Percentiles rank a stretch among this genome's conserved stretches.
Evolutionary conservation across 177 flowering plant genomes (phyloP).

Genomic region (Vitis hybrid): DNA sequence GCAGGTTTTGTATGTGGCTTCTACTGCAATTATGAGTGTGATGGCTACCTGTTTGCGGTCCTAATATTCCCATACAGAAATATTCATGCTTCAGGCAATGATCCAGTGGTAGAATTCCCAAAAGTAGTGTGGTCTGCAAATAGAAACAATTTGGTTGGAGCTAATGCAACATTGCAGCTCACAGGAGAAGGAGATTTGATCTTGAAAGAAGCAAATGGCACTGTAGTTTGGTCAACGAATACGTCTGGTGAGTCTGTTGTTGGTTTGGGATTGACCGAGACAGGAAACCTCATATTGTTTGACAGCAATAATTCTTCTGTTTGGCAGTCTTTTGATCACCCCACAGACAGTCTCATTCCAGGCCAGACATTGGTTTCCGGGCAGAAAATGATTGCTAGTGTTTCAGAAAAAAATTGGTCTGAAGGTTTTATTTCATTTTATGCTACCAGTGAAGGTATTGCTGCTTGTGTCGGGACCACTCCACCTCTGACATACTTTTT

Average conservation of each 20-base stretch:
- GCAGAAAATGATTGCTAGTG: not conserved
- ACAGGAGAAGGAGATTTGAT: constrained; percentile 9
- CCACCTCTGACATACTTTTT: not conserved
- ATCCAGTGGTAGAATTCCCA: no score
- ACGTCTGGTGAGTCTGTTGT: constrained; percentile 6
- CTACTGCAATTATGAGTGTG: no score
- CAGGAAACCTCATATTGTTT: constrained; percentile 1
- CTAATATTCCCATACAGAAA: no score
- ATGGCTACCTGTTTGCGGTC: no score
- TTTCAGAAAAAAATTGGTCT: not conserved
- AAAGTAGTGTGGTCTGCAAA: constrained; percentile 18
- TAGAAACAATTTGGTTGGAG: constrained; percentile 5
- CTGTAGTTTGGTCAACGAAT: constrained; percentile 10
- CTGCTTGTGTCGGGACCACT: not conserved
- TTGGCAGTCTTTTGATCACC: constrained; percentile 13
- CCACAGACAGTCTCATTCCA: constrained; percentile 5
- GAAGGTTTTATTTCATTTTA: not conserved
- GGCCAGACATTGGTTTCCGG: not conserved
- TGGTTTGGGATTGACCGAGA: not conserved
- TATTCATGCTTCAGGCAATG: fast-evolving
- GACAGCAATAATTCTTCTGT: no score
- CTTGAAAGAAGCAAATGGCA: constrained; percentile 8
- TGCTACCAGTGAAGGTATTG: not conserved
- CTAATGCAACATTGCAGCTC: constrained; percentile 7
- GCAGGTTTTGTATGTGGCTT: no score